A percentile compares a stretch with the other conserved stretches of the same genome.
These are phyloP conservation scores for Penicillium sp. DNA, from an alignment of 2,329 filamentous ascomycete genomes.

Conservation along the genomic window DNA sequence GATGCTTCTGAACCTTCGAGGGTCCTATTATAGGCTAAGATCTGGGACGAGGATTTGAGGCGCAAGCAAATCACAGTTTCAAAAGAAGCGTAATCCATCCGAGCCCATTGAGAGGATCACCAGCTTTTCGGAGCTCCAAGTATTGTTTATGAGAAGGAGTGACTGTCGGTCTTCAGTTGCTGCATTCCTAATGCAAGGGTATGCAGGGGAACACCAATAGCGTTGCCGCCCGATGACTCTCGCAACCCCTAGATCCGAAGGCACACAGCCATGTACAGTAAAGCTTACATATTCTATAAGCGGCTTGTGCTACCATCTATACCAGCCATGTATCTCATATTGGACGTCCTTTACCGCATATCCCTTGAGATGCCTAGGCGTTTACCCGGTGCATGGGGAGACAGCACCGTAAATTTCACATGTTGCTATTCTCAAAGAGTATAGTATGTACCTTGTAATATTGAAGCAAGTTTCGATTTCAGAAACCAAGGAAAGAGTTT, in stretches of 20 bases:
- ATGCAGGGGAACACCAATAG: constrained; percentile 3
- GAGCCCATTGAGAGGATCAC: background rate
- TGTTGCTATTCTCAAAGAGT: background rate
- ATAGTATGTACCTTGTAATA: no score
- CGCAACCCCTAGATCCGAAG: background rate
- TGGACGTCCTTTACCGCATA: background rate
- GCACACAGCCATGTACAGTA: background rate
- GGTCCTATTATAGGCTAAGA: background rate
- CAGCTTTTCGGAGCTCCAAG: background rate
- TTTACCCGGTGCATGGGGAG: background rate
- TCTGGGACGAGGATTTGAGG: background rate
- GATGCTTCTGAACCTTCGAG: background rate
- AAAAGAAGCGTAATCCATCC: background rate
- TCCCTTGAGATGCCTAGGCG: background rate
- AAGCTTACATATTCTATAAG: background rate
- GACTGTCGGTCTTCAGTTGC: background rate
- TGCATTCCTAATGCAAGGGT: background rate
- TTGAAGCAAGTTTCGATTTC: no score
- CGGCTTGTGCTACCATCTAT: background rate
- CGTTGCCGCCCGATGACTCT: background rate
- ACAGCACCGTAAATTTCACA: background rate
- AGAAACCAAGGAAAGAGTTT: no score
- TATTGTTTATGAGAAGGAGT: background rate
- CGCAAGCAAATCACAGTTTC: background rate
- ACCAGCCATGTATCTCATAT: background rate